These are phyloP conservation scores for Termitomyces sp. DNA, from an alignment of 768 basidiomycete genomes.

Conservation along the genomic window DNA sequence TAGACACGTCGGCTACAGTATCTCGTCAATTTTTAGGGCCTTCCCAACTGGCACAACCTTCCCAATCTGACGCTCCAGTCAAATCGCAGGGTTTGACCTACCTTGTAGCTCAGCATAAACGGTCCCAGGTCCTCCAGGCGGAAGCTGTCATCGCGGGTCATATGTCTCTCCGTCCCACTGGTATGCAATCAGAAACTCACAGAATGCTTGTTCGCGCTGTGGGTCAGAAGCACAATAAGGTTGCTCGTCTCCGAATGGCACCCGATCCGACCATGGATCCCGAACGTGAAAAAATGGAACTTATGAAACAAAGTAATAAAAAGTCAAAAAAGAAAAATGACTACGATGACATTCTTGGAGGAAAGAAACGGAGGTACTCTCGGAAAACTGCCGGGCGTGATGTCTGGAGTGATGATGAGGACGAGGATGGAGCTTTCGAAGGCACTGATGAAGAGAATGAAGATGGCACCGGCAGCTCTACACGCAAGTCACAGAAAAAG, in stretches of 20 bases:
- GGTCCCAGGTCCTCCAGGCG: conserved; percentile 80
- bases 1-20: conserved; percentile 72
- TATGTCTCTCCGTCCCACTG: conserved; percentile 81
- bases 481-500: conserved; percentile 46
- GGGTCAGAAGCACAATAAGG: conserved; percentile 80
- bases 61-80: conserved; percentile 25
- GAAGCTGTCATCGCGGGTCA: conserved; percentile 82
- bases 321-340: conserved; percentile 61
- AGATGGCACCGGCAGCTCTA: conserved; percentile 27
- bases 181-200: conserved; percentile 89
- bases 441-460: conserved; percentile 63
- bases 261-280: conserved; percentile 77
- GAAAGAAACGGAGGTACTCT: conserved; percentile 43
- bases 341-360: conserved; percentile 45
- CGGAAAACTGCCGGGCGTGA: conserved; percentile 38
- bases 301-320: conserved; percentile 59
- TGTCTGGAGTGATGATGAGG: conserved; percentile 69
- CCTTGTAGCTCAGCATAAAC: conserved; percentile 86
- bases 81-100: conserved; percentile 81
- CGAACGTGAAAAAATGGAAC: conserved; percentile 67
- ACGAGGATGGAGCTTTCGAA: conserved; percentile 47
- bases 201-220: conserved; percentile 85
- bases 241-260: conserved; percentile 74
- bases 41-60: conserved; percentile 37
- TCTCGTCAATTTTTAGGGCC: conserved; percentile 52